A percentile compares a stretch with the other conserved stretches of the same genome.
Evolutionary conservation across 768 basidiomycete genomes (phyloP).

Genomic region (Daedalea quercina): DNA sequence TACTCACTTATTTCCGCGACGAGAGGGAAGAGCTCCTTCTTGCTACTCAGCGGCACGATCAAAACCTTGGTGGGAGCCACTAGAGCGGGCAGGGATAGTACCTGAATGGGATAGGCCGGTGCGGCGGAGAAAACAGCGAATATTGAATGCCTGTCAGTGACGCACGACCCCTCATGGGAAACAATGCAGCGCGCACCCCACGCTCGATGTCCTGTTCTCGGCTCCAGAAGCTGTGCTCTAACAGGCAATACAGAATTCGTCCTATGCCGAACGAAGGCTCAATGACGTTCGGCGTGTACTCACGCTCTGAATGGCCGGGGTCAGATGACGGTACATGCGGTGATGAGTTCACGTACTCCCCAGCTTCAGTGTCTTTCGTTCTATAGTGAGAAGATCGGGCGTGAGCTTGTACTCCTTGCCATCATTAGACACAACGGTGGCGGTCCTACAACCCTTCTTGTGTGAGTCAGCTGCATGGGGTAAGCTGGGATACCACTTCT

Average conservation of each 20-base stretch:
- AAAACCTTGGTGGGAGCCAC: constrained; percentile 96
- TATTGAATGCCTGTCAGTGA: constrained; percentile 5
- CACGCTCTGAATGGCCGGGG: constrained; percentile 58
- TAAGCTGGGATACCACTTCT: constrained; percentile 16
- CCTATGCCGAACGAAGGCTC: constrained; percentile 98
- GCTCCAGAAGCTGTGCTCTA: constrained; percentile 96
- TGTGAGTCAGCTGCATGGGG: neutral
- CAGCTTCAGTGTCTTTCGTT: constrained; percentile 82
- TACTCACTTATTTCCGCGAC: constrained; percentile 87
- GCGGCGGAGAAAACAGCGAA: constrained; percentile 3
- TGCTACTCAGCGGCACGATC: constrained; percentile 89
- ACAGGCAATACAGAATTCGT: constrained; percentile 86
- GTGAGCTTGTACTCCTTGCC: constrained; percentile 68
- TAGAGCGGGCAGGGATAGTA: constrained; percentile 82
- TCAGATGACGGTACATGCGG: constrained; percentile 20
- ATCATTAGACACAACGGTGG: constrained; percentile 49
- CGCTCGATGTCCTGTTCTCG: constrained; percentile 89
- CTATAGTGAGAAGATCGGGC: constrained; percentile 68
- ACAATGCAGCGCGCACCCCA: constrained; percentile 49
- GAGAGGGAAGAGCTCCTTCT: constrained; percentile 77
- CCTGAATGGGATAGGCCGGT: constrained; percentile 35
- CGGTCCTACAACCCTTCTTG: constrained; percentile 31
- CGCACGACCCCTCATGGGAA: constrained; percentile 11
- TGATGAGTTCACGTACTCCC: constrained; percentile 46
- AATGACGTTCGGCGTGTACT: constrained; percentile 96